Base-by-base conservation (phyloP, 2,329 filamentous ascomycete genomes). In the Emmonsia crescens region DNA sequence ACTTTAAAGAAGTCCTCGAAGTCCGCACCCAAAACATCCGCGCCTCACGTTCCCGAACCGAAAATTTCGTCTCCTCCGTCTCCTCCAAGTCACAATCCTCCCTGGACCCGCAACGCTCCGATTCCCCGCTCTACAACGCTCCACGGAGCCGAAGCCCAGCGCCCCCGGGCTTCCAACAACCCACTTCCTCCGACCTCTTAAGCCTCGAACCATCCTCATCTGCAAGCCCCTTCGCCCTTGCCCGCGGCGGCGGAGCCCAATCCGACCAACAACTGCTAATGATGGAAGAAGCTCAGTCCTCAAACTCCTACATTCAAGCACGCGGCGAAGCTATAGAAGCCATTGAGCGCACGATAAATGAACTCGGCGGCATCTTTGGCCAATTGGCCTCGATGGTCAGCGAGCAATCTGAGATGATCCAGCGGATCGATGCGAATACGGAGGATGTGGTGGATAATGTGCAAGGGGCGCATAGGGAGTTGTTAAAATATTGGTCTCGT, bases 401-500 rank as follows among this genome's bases (percentile, higher is more conserved):
- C 61, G 93, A 99, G 74, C 94, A 99, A 77, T 91, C 89, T 64
- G 94, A 96, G 76, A 96, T 96, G 88, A 96, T 99, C 66, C 91
- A 97, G 76, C 83, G 93, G 57, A 96, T 96, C 71, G 93, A 97
- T 70, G 93, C 93, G 66, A 96, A 97, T 75, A 96, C 93, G 1
- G 94, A 99, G 71, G 92, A 96, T 69, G 91, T 99, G 5, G 93
- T 99, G 60, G 93, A 97, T 71, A 99, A 99, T 69, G 93, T 99
- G n/a, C 85, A 96, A 71, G 94, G 94, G 21, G 94, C 94, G 5
- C 94, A 99, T 73, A 83, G 92, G 65, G 93, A 99, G 76, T 74
- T 99, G 71, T 85, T 99, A 77, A 96, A 96, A 75, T 99, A 97
- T 77, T 99, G 94, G 93, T 88, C 85, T 33, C 83, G 92, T 48